phyloP scores from a whole-genome alignment of 495 filamentous ascomycete species.

The Trichoderma virens region DNA sequence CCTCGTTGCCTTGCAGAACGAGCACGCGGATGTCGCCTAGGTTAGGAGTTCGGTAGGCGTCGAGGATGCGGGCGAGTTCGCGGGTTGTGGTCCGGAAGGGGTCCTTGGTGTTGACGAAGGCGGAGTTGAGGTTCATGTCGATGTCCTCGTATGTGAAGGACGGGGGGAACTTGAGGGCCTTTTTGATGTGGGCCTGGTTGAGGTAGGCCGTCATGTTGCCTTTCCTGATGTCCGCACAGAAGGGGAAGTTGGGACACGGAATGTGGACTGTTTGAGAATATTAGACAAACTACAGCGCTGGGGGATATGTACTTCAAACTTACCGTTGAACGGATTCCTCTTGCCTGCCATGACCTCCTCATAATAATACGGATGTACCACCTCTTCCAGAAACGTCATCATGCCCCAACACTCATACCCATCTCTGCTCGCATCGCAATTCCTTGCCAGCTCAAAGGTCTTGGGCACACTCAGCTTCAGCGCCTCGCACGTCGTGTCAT shows the following conservation, averaged over 20 bases:
- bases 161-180: not conserved
- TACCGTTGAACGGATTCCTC: conserved; percentile 9
- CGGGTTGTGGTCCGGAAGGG: not conserved
- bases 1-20: conserved; percentile 9
- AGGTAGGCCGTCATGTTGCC: conserved; percentile 8
- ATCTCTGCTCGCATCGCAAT: not conserved
- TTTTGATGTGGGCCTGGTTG: conserved; percentile 7
- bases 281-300: not conserved
- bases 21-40: conserved; percentile 11
- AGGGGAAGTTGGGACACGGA: not conserved
- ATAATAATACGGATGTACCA: not conserved
- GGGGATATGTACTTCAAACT: not conserved
- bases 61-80: not conserved
- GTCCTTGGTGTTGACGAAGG: not conserved
- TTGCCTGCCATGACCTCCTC: not conserved
- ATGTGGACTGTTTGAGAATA: not conserved
- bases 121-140: not conserved
- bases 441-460: not conserved
- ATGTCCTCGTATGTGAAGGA: not conserved
- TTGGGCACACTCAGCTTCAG: not conserved
- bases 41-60: not conserved
- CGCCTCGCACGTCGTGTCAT: not conserved
- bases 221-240: not conserved
- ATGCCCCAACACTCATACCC: not conserved
- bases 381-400: not conserved